Evolutionary conservation across 202 grass and related monocot species (phyloP), one percentile per base, ranked within the genome.

Genomic region (Saccharum hybrid): DNA sequence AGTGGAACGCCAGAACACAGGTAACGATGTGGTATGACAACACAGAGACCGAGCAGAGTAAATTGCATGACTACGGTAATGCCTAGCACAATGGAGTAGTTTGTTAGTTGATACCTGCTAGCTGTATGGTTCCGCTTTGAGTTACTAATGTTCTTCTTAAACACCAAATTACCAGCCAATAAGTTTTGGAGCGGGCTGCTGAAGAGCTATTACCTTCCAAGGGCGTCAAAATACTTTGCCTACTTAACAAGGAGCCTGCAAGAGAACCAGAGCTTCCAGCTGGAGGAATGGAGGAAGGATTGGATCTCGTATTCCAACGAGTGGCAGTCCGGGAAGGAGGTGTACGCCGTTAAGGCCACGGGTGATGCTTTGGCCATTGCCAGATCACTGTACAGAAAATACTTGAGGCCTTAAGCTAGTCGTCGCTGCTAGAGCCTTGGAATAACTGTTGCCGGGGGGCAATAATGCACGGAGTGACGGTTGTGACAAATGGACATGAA

Each of bases 21-120:
- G 90, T 98, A 77, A 93, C 95, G 57, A 98, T 98, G 95, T 98
- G 95, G 95, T 98, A 94, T 28, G 95, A 94, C 79, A 93, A 83
- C 88, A 98, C 95, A 2, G 71, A 88, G 80, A 88, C 69, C 1
- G 81, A 94, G 82, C 95, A 98, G 85, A 98, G 95, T 84, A 81
- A 88, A 94, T 56, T 98, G 66, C 90, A 94, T 46, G 95, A 98
- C 76, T 98, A 98, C 22, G 95, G 95, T 98, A 93, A 86, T 81
- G 19, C 34, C 22, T 62, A 41, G 30, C 26, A 36, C 22, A 40
- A 37, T 51, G 4, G 3, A 19, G 0, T 37, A 34, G 23, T 81
- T 81, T 15, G 70, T 52, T 71, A 74, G 70, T 62, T 74, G 78
- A 82, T 59, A 39, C 4, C 31, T 22, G 22, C 11, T 63, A 66